These are phyloP conservation scores for Cafeteria roenbergensis DNA, from an alignment of 108 stramenopile species.

Conservation along the genomic window DNA sequence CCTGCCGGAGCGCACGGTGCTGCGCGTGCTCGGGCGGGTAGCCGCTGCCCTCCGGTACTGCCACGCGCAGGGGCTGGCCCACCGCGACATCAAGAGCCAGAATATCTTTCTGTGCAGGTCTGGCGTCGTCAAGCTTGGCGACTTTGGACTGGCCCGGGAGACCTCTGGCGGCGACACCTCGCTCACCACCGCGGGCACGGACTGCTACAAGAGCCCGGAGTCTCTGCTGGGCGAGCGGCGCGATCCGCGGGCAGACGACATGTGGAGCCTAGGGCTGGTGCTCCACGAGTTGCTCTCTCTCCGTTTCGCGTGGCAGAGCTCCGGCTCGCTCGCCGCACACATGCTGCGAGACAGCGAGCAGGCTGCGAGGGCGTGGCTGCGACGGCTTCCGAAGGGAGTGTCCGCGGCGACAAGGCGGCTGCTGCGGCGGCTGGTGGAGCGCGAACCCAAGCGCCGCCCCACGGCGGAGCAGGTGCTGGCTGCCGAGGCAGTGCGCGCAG, in stretches of 20 bases:
- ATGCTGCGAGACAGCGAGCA: too few relatives aligned
- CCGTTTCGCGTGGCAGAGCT: background rate
- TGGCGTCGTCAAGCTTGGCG: constrained; percentile 47
- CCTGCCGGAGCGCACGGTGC: background rate
- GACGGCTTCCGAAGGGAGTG: too few relatives aligned
- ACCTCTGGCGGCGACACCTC: too few relatives aligned
- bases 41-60: constrained; percentile 2
- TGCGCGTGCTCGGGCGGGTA: background rate
- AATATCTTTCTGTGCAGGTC: constrained; percentile 2
- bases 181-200: background rate
- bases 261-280: constrained; percentile 1
- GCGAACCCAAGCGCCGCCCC: too few relatives aligned
- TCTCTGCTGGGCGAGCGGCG: background rate
- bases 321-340: too few relatives aligned
- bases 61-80: background rate
- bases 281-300: background rate
- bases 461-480: too few relatives aligned
- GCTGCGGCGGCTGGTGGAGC: too few relatives aligned
- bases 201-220: background rate
- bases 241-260: background rate
- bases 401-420: too few relatives aligned
- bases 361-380: too few relatives aligned
- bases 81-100: background rate
- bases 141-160: constrained; percentile 53
- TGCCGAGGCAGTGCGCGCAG: too few relatives aligned